Evolutionary conservation across 2,329 filamentous ascomycete species (phyloP).

Genomic region (Cladosporium sp.): DNA sequence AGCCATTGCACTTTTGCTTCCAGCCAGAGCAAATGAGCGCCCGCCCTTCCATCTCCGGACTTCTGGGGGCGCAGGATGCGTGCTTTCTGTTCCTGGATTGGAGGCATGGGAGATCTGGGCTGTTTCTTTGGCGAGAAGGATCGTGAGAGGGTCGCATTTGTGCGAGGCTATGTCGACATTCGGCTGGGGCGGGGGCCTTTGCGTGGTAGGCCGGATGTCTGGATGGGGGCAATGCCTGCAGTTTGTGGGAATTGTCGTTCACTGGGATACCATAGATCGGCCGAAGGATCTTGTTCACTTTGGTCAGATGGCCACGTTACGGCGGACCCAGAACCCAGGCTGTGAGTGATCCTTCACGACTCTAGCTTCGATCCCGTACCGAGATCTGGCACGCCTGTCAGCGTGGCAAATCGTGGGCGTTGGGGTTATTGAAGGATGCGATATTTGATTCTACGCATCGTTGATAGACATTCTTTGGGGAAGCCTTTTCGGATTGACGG

Average conservation of each 20-base stretch:
- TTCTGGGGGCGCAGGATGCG: not conserved
- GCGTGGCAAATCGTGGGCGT: not conserved
- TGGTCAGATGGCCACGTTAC: not conserved
- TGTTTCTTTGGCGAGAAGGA: constrained; percentile 10
- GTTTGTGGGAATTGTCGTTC: too few relatives aligned
- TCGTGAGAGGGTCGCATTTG: constrained; percentile 1
- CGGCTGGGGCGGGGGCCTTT: not conserved
- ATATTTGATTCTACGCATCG: not conserved
- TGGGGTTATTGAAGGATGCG: not conserved
- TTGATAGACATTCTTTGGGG: not conserved
- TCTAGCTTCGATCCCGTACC: too few relatives aligned
- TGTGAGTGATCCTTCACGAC: too few relatives aligned
- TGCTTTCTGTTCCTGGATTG: too few relatives aligned
- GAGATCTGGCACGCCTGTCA: too few relatives aligned
- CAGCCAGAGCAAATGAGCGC: not conserved
- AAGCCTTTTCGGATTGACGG: not conserved
- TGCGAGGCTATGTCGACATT: not conserved
- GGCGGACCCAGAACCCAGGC: too few relatives aligned
- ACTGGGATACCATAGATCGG: too few relatives aligned
- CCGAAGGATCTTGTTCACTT: too few relatives aligned
- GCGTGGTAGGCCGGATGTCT: not conserved
- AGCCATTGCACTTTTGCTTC: constrained; percentile 10
- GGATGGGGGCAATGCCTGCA: not conserved
- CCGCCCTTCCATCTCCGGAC: constrained; percentile 7
- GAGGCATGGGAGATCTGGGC: not conserved